Conservation (phyloP, 2,329 filamentous ascomycete genomes). For the Boeremia exigua region DNA sequence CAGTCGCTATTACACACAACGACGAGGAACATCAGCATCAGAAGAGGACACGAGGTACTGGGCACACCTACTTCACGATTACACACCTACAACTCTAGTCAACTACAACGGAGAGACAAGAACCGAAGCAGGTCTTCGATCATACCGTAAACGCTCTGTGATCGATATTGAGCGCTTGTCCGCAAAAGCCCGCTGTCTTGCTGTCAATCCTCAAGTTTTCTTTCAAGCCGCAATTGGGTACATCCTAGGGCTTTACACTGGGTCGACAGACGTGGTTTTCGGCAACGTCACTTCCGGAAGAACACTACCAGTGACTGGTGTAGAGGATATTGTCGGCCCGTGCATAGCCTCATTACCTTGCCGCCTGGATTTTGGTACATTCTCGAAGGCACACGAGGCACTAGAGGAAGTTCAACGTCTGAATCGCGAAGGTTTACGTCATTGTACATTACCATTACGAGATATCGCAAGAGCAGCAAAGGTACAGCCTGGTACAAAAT, state of each 20-base stretch:
- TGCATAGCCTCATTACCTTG: slow-evolving; percentile 79
- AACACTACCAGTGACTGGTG: slow-evolving; percentile 70
- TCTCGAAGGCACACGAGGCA: slow-evolving; percentile 64
- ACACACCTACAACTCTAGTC: slow-evolving; percentile 63
- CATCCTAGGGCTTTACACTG: slow-evolving; percentile 69
- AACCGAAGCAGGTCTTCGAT: slow-evolving; percentile 4
- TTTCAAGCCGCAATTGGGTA: slow-evolving; percentile 76
- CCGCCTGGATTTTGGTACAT: slow-evolving; percentile 64
- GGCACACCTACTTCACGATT: slow-evolving; percentile 67
- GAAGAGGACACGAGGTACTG: slow-evolving; percentile 63
- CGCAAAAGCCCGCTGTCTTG: slow-evolving; percentile 30
- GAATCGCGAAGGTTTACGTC: slow-evolving; percentile 69
- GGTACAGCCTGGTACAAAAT: slow-evolving; percentile 58
- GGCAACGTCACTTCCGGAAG: slow-evolving; percentile 85
- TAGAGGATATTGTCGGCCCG: slow-evolving; percentile 79
- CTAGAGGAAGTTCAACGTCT: slow-evolving; percentile 67
- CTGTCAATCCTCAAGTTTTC: slow-evolving; percentile 70
- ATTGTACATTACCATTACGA: slow-evolving; percentile 68
- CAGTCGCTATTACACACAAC: slow-evolving; percentile 50
- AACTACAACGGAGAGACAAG: slow-evolving; percentile 58
- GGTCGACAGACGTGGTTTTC: slow-evolving; percentile 70
- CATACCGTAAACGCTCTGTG: slow-evolving; percentile 28
- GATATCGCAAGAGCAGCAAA: slow-evolving; percentile 71
- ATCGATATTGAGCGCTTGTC: slow-evolving; percentile 23
- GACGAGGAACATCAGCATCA: neutral